These are phyloP conservation scores for Penicillium olsonii DNA, from an alignment of 2,329 filamentous ascomycete species.

Conservation along the genomic window DNA sequence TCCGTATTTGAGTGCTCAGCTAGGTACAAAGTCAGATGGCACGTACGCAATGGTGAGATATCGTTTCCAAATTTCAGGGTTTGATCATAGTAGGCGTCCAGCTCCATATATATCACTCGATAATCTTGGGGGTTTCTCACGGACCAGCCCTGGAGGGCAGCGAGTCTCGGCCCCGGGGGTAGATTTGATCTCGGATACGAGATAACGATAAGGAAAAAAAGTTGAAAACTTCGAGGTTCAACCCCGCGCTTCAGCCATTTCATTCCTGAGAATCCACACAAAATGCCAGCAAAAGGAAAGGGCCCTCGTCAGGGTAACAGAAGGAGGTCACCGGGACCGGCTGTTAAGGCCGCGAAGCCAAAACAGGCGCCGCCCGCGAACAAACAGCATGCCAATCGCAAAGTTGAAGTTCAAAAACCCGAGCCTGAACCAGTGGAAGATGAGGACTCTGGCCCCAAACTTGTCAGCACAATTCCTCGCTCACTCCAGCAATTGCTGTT, in stretches of 20 bases:
- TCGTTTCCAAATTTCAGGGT: too few relatives aligned
- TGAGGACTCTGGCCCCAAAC: constrained; percentile 17
- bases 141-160: too few relatives aligned
- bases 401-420: constrained; percentile 10
- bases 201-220: constrained; percentile 15
- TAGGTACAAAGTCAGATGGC: too few relatives aligned
- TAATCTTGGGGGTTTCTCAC: too few relatives aligned
- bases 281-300: neutral
- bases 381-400: constrained; percentile 11
- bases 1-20: too few relatives aligned
- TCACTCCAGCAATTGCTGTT: constrained; percentile 70
- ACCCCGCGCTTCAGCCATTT: constrained; percentile 5
- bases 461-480: constrained; percentile 45
- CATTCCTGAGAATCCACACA: neutral
- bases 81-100: too few relatives aligned
- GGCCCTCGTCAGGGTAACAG: constrained; percentile 12
- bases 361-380: constrained; percentile 12
- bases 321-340: constrained; percentile 8
- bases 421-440: constrained; percentile 4
- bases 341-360: constrained; percentile 2
- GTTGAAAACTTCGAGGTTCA: constrained; percentile 5
- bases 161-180: neutral
- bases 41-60: too few relatives aligned
- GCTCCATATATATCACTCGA: too few relatives aligned
- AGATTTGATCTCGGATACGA: neutral